Percentiles rank a stretch among this genome's conserved stretches.
These are phyloP conservation scores for Fraxinus excelsior DNA, from an alignment of 257 asterid species.

Conservation along the genomic window DNA sequence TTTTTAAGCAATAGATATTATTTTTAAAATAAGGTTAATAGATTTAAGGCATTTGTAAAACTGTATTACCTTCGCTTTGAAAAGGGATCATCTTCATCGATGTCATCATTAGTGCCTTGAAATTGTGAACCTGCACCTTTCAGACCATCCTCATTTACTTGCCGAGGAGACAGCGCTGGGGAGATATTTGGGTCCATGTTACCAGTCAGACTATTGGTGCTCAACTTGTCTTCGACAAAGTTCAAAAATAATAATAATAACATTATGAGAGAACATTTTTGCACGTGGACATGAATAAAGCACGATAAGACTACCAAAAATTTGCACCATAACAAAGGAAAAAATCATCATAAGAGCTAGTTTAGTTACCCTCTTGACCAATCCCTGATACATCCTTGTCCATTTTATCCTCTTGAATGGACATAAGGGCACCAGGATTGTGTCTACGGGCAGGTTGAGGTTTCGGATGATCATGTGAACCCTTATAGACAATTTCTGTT, in stretches of 20 bases:
- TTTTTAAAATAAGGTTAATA: background rate
- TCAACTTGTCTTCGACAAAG: conserved; percentile 56
- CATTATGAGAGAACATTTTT: background rate
- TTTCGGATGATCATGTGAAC: conserved; percentile 96
- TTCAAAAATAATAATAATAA: background rate
- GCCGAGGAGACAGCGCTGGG: conserved; percentile 66
- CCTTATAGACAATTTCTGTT: conserved; percentile 89
- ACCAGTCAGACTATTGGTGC: conserved; percentile 27
- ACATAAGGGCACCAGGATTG: conserved; percentile 69
- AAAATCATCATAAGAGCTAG: conserved; percentile 21
- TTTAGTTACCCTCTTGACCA: conserved; percentile 74
- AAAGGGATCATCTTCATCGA: conserved; percentile 73
- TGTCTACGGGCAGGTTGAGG: conserved; percentile 86
- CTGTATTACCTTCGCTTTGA: conserved; percentile 66
- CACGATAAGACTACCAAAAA: conserved; percentile 8
- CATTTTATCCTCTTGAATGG: conserved; percentile 74
- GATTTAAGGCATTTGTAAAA: conserved; percentile 5
- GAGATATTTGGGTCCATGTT: conserved; percentile 61
- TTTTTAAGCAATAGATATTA: conserved; percentile 26
- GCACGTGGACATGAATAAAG: background rate
- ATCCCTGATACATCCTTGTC: conserved; percentile 51
- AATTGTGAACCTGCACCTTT: conserved; percentile 58
- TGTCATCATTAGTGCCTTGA: conserved; percentile 60
- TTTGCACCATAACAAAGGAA: conserved; percentile 5
- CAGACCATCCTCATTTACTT: conserved; percentile 56